These are phyloP conservation scores for Quillaja saponaria DNA, from an alignment of 306 rosid species.

Conservation along the genomic window DNA sequence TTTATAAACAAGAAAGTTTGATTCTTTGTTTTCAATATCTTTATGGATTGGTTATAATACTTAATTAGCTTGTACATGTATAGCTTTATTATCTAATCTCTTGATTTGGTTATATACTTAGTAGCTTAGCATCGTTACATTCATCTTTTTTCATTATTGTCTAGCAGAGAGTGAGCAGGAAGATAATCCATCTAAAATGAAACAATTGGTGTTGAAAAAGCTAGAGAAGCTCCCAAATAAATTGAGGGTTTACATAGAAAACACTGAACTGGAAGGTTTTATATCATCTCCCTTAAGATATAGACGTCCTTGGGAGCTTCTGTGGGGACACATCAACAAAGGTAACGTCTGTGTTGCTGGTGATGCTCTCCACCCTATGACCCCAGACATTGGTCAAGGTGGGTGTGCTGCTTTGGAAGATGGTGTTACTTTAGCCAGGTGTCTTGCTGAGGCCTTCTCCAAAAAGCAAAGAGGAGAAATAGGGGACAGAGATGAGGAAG, in stretches of 20 bases:
- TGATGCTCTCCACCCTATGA: slow-evolving; percentile 75
- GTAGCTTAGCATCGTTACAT: no score
- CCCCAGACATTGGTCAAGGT: slow-evolving; percentile 69
- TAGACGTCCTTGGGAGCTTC: slow-evolving; percentile 62
- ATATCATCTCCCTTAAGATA: slow-evolving; percentile 41
- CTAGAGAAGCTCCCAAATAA: slow-evolving; percentile 48
- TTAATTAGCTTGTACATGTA: no score
- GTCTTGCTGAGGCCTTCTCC: slow-evolving; percentile 52
- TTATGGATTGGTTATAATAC: no score
- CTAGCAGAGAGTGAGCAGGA: slow-evolving; percentile 45
- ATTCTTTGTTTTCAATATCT: no score
- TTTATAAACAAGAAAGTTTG: no score
- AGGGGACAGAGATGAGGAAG: background rate
- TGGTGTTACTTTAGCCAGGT: slow-evolving; percentile 61
- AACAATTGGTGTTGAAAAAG: slow-evolving; percentile 49
- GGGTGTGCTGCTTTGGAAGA: slow-evolving; percentile 66
- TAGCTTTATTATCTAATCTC: no score
- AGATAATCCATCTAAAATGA: slow-evolving; percentile 40
- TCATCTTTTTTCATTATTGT: background rate
- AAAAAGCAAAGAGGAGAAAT: background rate
- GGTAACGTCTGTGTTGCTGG: slow-evolving; percentile 68
- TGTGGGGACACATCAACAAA: slow-evolving; percentile 60
- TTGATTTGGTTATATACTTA: no score
- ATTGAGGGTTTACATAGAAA: slow-evolving; percentile 40
- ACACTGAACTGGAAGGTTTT: slow-evolving; percentile 39